Base-by-base conservation (phyloP, 2,329 filamentous ascomycete genomes). In the Aspergillus jensenii region DNA sequence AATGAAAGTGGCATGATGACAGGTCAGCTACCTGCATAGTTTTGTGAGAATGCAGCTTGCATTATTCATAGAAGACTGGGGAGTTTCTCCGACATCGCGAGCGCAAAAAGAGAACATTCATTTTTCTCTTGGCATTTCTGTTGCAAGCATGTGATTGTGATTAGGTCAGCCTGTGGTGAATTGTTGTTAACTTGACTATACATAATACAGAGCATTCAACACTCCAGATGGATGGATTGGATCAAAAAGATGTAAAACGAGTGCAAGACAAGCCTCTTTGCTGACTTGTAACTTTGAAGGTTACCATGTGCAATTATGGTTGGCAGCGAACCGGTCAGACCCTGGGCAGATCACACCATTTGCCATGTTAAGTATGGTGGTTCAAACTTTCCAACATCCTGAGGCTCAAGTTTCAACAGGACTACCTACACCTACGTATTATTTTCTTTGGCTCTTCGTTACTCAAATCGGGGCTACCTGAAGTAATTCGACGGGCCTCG, bases 91-190 rank as follows among this genome's bases (percentile, higher is more conserved):
- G n/a, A 8, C 46, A 37, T 49, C 33, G 31, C 46, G 33, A 50
- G 19, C 15, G 35, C 3, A 15, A 52, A 47, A 41, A 35, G 37
- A 19, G 45, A 49, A 33, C 27, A 31, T 11, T 9, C 35, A 3
- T 8, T 46, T 31, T 54, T 39, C 31, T 44, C 25, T 41, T 55
- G 31, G 45, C 53, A 31, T 55, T 43, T 58, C 27, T 21, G 19
- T 27, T 27, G 17, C 7, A 45, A 45, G 56, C 56, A 58, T 58
- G 56, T 58, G 56, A 58, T 58, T 55, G 48, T 39, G 56, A 49
- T 55, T 56, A 40, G 44, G 53, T 56, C 53, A 56, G 25, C 46
- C 35, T 15, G 5, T n/a, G 14, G 14, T 37, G 3, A 14, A 14
- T n/a, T 14, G 14, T 37, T 37, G 14, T 37, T 8, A 8, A 15